These are phyloP conservation scores for Aureobasidium sp. DNA, from an alignment of 2,329 filamentous ascomycete species.

Conservation along the genomic window DNA sequence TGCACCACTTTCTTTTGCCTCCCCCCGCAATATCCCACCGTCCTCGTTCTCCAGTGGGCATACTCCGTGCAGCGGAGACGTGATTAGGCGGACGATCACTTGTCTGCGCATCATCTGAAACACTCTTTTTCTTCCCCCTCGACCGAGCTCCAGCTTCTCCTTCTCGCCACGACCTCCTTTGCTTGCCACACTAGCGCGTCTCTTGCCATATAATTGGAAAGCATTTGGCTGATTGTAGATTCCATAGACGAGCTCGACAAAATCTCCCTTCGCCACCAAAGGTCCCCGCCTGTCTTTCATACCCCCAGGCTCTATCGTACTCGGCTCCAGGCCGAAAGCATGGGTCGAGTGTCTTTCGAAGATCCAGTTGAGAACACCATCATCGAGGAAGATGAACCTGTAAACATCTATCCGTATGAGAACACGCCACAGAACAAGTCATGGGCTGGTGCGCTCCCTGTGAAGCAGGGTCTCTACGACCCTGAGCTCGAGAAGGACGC, in stretches of 20 bases:
- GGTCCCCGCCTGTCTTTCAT: not conserved
- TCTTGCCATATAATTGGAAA: not conserved
- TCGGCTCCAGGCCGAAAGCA: constrained; percentile 47
- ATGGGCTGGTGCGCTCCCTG: constrained; percentile 89
- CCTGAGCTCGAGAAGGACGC: constrained; percentile 96
- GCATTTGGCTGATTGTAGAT: not conserved
- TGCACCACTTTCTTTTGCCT: constrained; percentile 15
- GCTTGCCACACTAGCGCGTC: not conserved
- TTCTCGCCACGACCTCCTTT: not conserved
- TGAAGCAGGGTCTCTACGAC: constrained; percentile 98
- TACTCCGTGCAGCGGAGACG: constrained; percentile 4
- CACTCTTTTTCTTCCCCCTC: not conserved
- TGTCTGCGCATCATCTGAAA: constrained; percentile 11
- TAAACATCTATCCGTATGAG: constrained; percentile 73
- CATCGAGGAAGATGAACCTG: constrained; percentile 44
- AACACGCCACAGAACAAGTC: constrained; percentile 70
- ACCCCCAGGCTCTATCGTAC: not conserved
- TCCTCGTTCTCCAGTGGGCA: constrained; percentile 4
- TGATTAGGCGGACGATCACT: not conserved
- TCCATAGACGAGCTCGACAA: constrained; percentile 4
- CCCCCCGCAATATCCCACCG: constrained; percentile 9
- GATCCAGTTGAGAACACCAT: constrained; percentile 42
- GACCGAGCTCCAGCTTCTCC: not conserved
- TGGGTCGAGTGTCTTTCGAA: constrained; percentile 46
- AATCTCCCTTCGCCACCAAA: not conserved